phyloP scores from a whole-genome alignment of 2,329 filamentous ascomycete genomes.

The Pseudocercospora fuligena region DNA sequence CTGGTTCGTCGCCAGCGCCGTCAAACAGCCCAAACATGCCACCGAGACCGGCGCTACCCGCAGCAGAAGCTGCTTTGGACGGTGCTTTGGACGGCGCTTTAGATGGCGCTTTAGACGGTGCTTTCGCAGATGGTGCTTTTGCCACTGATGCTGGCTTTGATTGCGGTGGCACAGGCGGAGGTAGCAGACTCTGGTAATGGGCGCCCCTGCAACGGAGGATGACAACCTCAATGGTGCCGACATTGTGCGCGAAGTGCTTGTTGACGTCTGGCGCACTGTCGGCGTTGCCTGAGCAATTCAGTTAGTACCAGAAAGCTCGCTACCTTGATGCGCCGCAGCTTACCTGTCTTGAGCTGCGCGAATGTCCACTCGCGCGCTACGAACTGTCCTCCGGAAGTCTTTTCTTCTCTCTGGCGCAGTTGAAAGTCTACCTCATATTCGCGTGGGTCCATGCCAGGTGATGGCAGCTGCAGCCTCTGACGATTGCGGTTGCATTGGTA shows the following conservation, averaged over 20 bases:
- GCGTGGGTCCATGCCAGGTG: constrained; percentile 32
- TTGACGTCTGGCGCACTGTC: constrained; percentile 43
- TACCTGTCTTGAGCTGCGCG: constrained; percentile 55
- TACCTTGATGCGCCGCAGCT: constrained; percentile 19
- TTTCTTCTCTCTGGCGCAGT: constrained; percentile 60
- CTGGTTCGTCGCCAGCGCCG: constrained; percentile 36
- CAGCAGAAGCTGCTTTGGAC: constrained; percentile 21
- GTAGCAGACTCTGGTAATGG: not conserved
- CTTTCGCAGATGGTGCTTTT: constrained; percentile 22
- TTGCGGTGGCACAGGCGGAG: not conserved
- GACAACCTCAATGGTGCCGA: constrained; percentile 56
- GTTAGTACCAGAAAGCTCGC: not conserved
- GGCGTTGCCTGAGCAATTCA: constrained; percentile 42
- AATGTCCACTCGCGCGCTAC: constrained; percentile 60
- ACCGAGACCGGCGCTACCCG: constrained; percentile 25
- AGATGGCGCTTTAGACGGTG: constrained; percentile 16
- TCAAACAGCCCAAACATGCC: constrained; percentile 42
- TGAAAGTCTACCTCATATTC: constrained; percentile 53
- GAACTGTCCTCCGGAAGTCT: constrained; percentile 51
- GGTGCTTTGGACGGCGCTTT: constrained; percentile 26
- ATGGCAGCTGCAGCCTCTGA: constrained; percentile 46
- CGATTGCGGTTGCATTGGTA: constrained; percentile 64
- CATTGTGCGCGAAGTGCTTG: constrained; percentile 44
- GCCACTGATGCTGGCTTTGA: constrained; percentile 12
- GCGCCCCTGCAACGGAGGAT: constrained; percentile 48